Conservation (phyloP, 2,329 filamentous ascomycete species). For the Monosporascus sp. region DNA sequence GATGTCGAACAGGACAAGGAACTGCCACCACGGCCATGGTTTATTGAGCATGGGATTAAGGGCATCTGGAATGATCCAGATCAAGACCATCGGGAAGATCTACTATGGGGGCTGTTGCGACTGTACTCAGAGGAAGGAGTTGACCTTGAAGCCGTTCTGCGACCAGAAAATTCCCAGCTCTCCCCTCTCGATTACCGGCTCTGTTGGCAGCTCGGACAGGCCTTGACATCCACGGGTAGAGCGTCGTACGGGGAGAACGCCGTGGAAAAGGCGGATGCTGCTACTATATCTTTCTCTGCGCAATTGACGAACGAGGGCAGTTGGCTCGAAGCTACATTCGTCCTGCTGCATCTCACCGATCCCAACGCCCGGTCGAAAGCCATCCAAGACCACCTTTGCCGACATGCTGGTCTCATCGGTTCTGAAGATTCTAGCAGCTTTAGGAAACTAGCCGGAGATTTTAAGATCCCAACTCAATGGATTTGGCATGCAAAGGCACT, state of each 20-base stretch:
- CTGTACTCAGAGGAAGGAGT: slow-evolving; percentile 61
- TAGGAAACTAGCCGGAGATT: slow-evolving; percentile 53
- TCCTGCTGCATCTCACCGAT: slow-evolving; percentile 69
- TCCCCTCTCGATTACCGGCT: slow-evolving; percentile 71
- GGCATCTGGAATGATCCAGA: slow-evolving; percentile 57
- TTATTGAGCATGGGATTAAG: slow-evolving; percentile 53
- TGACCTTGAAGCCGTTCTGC: slow-evolving; percentile 64
- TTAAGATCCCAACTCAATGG: slow-evolving; percentile 71
- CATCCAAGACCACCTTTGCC: slow-evolving; percentile 68
- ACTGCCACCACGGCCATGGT: slow-evolving; percentile 67
- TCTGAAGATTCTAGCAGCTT: slow-evolving; percentile 52
- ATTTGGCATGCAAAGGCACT: slow-evolving; percentile 84
- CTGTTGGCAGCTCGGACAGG: slow-evolving; percentile 78
- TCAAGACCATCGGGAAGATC: slow-evolving; percentile 60
- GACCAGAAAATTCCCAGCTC: slow-evolving; percentile 70
- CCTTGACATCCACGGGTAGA: slow-evolving; percentile 48
- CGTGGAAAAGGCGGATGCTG: slow-evolving; percentile 58
- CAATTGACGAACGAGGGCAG: slow-evolving; percentile 59
- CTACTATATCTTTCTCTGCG: slow-evolving; percentile 60
- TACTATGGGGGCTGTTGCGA: slow-evolving; percentile 82
- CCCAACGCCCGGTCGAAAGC: slow-evolving; percentile 57
- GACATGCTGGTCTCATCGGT: slow-evolving; percentile 64
- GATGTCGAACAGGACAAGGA: slow-evolving; percentile 70
- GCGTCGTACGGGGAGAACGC: slow-evolving; percentile 49
- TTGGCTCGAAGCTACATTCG: slow-evolving; percentile 69